Conservation (phyloP, 768 basidiomycete species). For the Lactifluus echinatus region DNA sequence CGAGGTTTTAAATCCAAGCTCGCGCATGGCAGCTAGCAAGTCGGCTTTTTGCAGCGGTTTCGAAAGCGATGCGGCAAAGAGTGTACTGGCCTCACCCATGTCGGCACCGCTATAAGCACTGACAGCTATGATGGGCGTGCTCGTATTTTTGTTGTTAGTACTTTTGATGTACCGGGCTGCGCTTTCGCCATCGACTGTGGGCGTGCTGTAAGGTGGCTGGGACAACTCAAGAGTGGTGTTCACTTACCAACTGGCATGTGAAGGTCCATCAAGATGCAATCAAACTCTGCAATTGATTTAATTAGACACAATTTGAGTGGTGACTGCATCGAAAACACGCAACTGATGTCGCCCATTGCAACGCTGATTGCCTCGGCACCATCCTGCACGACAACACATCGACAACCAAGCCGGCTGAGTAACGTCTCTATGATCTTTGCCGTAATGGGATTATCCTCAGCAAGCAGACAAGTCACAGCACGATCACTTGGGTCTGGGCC, state of each 20-base stretch:
- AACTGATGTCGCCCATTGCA: slow-evolving; percentile 95
- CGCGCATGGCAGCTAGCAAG: slow-evolving; percentile 67
- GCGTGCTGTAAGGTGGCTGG: slow-evolving; percentile 2
- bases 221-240: slow-evolving; percentile 17
- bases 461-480: slow-evolving; percentile 87
- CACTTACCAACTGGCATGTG: slow-evolving; percentile 89
- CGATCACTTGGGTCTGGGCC: slow-evolving; percentile 75
- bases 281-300: slow-evolving; percentile 59
- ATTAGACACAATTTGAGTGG: slow-evolving; percentile 7
- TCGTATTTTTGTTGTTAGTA: slow-evolving; percentile 90
- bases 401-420: slow-evolving; percentile 87
- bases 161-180: slow-evolving; percentile 96
- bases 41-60: slow-evolving; percentile 90
- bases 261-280: slow-evolving; percentile 91
- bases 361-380: slow-evolving; percentile 96
- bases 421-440: slow-evolving; percentile 96
- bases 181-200: slow-evolving; percentile 86
- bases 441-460: slow-evolving; percentile 97
- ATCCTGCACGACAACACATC: slow-evolving; percentile 91
- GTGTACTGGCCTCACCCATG: slow-evolving; percentile 49
- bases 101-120: slow-evolving; percentile 80
- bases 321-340: slow-evolving; percentile 20
- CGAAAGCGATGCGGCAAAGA: slow-evolving; percentile 74
- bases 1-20: slow-evolving; percentile 86
- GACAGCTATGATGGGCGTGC: slow-evolving; percentile 86